These are phyloP conservation scores for Candida montana DNA, from an alignment of 805 yeast genomes.

Conservation along the genomic window DNA sequence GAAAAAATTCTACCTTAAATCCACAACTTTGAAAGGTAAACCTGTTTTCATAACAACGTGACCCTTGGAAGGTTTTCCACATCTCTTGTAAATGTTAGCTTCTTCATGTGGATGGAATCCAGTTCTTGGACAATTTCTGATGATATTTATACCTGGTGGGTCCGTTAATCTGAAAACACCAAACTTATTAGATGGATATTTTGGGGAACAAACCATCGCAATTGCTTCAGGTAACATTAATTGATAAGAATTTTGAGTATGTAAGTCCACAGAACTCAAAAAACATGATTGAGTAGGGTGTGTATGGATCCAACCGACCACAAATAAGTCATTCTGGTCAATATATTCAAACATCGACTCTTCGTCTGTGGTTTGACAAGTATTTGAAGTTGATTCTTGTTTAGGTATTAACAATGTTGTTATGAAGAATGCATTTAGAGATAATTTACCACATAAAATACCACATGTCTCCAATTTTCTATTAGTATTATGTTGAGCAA, in stretches of 20 bases:
- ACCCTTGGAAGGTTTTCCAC: slow-evolving; percentile 36
- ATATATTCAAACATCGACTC: slow-evolving; percentile 51
- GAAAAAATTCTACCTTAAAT: slow-evolving; percentile 34
- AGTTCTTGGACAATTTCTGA: slow-evolving; percentile 42
- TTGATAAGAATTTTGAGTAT: slow-evolving; percentile 65
- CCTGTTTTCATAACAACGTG: slow-evolving; percentile 44
- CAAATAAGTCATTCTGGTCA: slow-evolving; percentile 50
- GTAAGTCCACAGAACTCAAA: slow-evolving; percentile 59
- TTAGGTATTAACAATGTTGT: slow-evolving; percentile 59
- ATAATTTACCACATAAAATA: slow-evolving; percentile 57
- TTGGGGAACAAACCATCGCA: slow-evolving; percentile 63
- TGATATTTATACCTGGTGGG: slow-evolving; percentile 55
- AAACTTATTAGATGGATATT: slow-evolving; percentile 34
- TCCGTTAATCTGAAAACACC: slow-evolving; percentile 60
- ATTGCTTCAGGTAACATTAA: slow-evolving; percentile 65
- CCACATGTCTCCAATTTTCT: slow-evolving; percentile 61
- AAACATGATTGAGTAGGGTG: slow-evolving; percentile 73
- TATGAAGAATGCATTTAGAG: slow-evolving; percentile 55
- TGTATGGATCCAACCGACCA: slow-evolving; percentile 73
- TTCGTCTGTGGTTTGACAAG: slow-evolving; percentile 58
- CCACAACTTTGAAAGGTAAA: slow-evolving; percentile 44
- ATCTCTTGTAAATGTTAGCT: slow-evolving; percentile 41
- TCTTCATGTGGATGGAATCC: slow-evolving; percentile 65
- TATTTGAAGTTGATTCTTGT: slow-evolving; percentile 57
- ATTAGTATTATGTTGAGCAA: slow-evolving; percentile 46